Evolutionary conservation across 495 filamentous ascomycete genomes (phyloP).

Genomic region (Penicillium argentinense): DNA sequence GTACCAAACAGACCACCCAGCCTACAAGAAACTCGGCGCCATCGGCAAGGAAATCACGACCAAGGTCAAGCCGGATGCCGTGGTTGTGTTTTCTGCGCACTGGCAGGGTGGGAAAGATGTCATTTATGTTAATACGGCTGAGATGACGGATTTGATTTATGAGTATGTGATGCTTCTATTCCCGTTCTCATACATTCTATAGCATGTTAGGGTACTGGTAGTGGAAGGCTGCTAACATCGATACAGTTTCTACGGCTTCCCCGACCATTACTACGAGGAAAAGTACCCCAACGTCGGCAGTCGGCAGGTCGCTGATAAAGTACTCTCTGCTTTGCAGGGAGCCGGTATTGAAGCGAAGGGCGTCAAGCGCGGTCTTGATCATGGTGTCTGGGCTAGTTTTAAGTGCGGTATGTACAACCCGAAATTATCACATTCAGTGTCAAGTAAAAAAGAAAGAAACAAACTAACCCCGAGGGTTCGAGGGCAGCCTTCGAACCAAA

Average conservation of each 20-base stretch:
- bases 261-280: constrained; percentile 57
- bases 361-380: constrained; percentile 71
- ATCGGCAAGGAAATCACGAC: constrained; percentile 79
- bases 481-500: constrained; percentile 64
- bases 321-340: constrained; percentile 57
- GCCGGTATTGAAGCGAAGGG: constrained; percentile 65
- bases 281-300: constrained; percentile 71
- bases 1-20: constrained; percentile 71
- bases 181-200: too few species aligned
- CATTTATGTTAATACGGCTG: constrained; percentile 72
- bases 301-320: constrained; percentile 61
- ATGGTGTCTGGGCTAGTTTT: constrained; percentile 78
- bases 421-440: too few species aligned
- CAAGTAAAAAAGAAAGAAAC: neutral
- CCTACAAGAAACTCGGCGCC: constrained; percentile 62
- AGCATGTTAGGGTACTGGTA: too few species aligned
- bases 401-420: constrained; percentile 51
- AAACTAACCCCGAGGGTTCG: neutral
- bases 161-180: constrained; percentile 63
- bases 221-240: neutral
- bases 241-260: constrained; percentile 75
- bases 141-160: constrained; percentile 73
- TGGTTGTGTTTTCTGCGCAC: constrained; percentile 86
- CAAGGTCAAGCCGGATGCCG: constrained; percentile 74
- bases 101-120: constrained; percentile 65